Conservation (phyloP, 768 basidiomycete species). For the Chlorophyllum brunneum region DNA sequence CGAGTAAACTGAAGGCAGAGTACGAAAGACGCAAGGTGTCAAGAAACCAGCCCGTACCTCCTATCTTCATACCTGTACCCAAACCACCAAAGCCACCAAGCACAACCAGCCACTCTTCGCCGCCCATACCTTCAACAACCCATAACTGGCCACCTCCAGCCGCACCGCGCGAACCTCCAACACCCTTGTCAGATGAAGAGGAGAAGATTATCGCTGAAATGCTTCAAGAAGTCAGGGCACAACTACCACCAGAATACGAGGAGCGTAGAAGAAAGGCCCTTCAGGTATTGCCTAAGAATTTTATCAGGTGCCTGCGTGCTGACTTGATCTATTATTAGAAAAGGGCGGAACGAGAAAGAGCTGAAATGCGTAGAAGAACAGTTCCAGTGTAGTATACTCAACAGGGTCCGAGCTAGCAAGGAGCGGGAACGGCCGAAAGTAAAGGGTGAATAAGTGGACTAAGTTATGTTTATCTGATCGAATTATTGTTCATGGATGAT, state of each 20-base stretch:
- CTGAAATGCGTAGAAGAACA: constrained; percentile 14
- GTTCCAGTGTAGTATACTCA: constrained; percentile 4
- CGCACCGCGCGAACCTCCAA: neutral
- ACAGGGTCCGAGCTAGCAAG: neutral
- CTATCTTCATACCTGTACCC: neutral
- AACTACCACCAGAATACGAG: constrained; percentile 60
- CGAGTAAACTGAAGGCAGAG: constrained; percentile 12
- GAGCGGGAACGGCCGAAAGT: neutral
- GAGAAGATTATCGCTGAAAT: constrained; percentile 47
- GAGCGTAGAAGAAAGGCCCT: constrained; percentile 47
- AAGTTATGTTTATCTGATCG: neutral
- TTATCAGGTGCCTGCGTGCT: neutral
- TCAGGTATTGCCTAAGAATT: constrained; percentile 30
- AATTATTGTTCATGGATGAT: neutral
- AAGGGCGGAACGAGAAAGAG: constrained; percentile 28
- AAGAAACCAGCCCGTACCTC: constrained; percentile 3
- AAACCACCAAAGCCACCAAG: neutral
- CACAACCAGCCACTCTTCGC: neutral
- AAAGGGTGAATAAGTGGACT: neutral
- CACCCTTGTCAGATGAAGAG: constrained; percentile 23
- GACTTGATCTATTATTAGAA: constrained; percentile 17
- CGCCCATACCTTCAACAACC: neutral
- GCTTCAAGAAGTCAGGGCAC: constrained; percentile 46
- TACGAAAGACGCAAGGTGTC: constrained; percentile 8
- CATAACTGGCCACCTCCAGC: neutral